Evolutionary conservation across 75 land plant genomes (phyloP).

Genomic region (Larix kaempferi): DNA sequence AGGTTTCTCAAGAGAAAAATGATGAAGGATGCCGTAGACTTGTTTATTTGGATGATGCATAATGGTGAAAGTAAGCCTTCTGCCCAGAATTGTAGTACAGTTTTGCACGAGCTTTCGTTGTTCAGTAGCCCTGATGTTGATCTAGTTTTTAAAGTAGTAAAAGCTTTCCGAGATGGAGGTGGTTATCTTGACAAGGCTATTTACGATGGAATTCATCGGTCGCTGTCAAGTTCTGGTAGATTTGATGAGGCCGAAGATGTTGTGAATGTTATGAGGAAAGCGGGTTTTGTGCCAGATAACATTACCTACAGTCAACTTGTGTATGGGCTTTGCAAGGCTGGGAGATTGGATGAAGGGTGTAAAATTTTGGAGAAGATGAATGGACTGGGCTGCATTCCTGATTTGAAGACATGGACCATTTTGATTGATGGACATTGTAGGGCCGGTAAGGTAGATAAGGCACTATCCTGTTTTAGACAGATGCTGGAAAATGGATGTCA

Average conservation of each 20-base stretch:
- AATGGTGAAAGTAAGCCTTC: slow-evolving; percentile 47
- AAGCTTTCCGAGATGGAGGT: slow-evolving; percentile 43
- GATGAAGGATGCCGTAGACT: slow-evolving; percentile 69
- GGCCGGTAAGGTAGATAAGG: slow-evolving; percentile 46
- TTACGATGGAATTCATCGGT: slow-evolving; percentile 56
- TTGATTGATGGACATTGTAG: slow-evolving; percentile 61
- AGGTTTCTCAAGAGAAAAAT: slow-evolving; percentile 59
- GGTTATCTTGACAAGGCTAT: slow-evolving; percentile 35
- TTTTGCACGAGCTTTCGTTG: slow-evolving; percentile 30
- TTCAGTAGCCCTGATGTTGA: slow-evolving; percentile 25
- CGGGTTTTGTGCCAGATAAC: slow-evolving; percentile 64
- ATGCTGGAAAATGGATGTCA: slow-evolving; percentile 47
- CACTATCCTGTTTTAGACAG: slow-evolving; percentile 37
- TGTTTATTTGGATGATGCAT: slow-evolving; percentile 82
- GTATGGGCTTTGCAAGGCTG: slow-evolving; percentile 61
- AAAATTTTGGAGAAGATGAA: slow-evolving; percentile 67
- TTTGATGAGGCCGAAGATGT: slow-evolving; percentile 68
- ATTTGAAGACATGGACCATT: slow-evolving; percentile 69
- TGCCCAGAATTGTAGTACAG: slow-evolving; percentile 31
- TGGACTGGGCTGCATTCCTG: slow-evolving; percentile 49
- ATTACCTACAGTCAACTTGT: slow-evolving; percentile 68
- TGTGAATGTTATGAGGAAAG: slow-evolving; percentile 42
- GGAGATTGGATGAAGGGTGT: slow-evolving; percentile 56
- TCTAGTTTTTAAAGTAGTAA: slow-evolving; percentile 47
- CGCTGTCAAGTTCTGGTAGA: slow-evolving; percentile 37